Conservation (phyloP, 495 filamentous ascomycete species). For the Aspergillus olivimuriae region DNA sequence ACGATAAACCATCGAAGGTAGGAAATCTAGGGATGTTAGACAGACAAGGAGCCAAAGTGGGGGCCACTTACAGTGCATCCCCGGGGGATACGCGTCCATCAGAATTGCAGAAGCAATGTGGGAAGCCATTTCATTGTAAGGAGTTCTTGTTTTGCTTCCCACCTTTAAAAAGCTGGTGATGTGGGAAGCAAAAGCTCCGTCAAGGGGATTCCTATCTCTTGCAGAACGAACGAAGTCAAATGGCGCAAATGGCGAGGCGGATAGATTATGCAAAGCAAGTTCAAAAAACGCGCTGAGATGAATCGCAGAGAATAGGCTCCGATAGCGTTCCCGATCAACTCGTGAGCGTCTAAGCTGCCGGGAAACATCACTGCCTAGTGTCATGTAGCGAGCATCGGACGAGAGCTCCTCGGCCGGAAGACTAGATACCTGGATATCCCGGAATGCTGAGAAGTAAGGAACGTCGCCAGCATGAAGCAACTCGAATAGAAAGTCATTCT, state of each 20-base stretch:
- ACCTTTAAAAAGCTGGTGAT: conserved; percentile 10
- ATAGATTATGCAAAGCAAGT: conserved; percentile 8
- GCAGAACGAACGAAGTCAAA: conserved; percentile 18
- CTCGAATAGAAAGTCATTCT: conserved; percentile 5
- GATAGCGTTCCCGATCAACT: not conserved
- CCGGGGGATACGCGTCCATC: conserved; percentile 17
- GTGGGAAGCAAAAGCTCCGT: conserved; percentile 14
- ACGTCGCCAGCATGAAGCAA: not conserved
- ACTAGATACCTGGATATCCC: conserved; percentile 3
- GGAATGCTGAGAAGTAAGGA: conserved; percentile 1
- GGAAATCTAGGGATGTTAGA: conserved; percentile 13
- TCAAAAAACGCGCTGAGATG: conserved; percentile 18
- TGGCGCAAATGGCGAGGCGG: conserved; percentile 6
- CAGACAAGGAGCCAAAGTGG: not conserved
- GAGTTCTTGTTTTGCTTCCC: conserved; percentile 3
- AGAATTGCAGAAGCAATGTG: conserved; percentile 20
- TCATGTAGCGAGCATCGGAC: conserved; percentile 5
- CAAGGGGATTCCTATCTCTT: conserved; percentile 11
- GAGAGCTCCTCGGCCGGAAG: conserved; percentile 4
- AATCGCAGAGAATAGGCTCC: conserved; percentile 13
- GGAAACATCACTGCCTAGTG: conserved; percentile 3
- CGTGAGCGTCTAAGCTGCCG: conserved; percentile 1
- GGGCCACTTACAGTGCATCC: conserved; percentile 19
- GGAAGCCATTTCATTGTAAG: conserved; percentile 9
- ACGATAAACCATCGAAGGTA: conserved; percentile 11